These are phyloP conservation scores for Talaromyces sp. DNA, from an alignment of 2,329 filamentous ascomycete species.

Conservation along the genomic window DNA sequence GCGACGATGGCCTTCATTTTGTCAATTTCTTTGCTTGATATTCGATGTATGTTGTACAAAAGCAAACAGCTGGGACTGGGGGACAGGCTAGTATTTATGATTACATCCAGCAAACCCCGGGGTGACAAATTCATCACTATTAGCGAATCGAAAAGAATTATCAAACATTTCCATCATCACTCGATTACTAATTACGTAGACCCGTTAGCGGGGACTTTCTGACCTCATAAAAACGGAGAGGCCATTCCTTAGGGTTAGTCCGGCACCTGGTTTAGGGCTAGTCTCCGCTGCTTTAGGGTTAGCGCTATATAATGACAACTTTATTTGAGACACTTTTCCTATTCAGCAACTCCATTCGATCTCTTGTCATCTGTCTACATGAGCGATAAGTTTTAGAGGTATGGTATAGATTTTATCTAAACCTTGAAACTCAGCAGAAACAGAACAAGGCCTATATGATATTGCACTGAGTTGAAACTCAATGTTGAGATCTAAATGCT, in stretches of 20 bases:
- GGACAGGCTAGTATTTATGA: too few relatives aligned
- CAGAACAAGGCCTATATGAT: too few relatives aligned
- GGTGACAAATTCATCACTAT: neutral
- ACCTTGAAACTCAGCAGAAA: too few relatives aligned
- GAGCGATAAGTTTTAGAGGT: too few relatives aligned
- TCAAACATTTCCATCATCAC: neutral
- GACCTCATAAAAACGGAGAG: neutral
- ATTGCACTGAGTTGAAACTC: too few relatives aligned
- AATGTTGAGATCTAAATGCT: too few relatives aligned
- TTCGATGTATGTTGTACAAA: too few relatives aligned
- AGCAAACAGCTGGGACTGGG: too few relatives aligned
- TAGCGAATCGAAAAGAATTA: neutral
- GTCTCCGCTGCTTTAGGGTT: neutral
- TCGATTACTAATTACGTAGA: neutral
- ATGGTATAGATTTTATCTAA: too few relatives aligned
- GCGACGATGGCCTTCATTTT: slow-evolving; percentile 38
- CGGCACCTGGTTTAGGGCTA: neutral
- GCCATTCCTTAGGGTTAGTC: neutral
- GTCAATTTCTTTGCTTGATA: neutral
- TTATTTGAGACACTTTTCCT: too few relatives aligned
- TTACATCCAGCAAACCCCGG: neutral
- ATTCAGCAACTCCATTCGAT: too few relatives aligned
- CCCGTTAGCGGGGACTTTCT: neutral
- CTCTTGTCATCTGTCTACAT: too few relatives aligned
- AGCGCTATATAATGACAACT: neutral